These are phyloP conservation scores for Amylocystis lapponica DNA, from an alignment of 768 basidiomycete species.

Conservation along the genomic window DNA sequence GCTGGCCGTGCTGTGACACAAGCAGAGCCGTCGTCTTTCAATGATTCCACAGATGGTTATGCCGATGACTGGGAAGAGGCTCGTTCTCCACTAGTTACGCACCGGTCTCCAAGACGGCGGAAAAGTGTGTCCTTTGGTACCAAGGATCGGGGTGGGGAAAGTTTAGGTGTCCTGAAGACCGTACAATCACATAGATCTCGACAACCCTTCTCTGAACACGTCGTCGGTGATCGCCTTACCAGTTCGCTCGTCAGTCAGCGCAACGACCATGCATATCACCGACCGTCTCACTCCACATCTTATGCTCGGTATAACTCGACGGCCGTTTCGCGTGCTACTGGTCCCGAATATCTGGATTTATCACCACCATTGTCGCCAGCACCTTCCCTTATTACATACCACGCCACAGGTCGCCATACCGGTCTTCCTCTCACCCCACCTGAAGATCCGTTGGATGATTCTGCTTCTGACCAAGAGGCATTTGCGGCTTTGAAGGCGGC, in stretches of 20 bases:
- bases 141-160: conserved; percentile 31
- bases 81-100: conserved; percentile 21
- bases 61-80: conserved; percentile 57
- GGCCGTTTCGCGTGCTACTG: background rate
- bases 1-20: conserved; percentile 70
- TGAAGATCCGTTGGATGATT: background rate
- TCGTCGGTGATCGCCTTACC: background rate
- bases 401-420: background rate
- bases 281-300: background rate
- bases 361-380: background rate
- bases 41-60: conserved; percentile 32
- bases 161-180: conserved; percentile 52
- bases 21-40: conserved; percentile 53
- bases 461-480: background rate
- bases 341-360: background rate
- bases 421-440: background rate
- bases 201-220: background rate
- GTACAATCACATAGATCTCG: conserved; percentile 51
- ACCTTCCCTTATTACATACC: background rate
- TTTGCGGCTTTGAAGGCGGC: background rate
- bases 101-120: conserved; percentile 25
- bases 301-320: background rate
- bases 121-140: conserved; percentile 51
- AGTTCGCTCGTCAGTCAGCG: background rate
- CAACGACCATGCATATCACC: background rate